Conservation (phyloP, 768 basidiomycete genomes). For the Lenzites betulinus region DNA sequence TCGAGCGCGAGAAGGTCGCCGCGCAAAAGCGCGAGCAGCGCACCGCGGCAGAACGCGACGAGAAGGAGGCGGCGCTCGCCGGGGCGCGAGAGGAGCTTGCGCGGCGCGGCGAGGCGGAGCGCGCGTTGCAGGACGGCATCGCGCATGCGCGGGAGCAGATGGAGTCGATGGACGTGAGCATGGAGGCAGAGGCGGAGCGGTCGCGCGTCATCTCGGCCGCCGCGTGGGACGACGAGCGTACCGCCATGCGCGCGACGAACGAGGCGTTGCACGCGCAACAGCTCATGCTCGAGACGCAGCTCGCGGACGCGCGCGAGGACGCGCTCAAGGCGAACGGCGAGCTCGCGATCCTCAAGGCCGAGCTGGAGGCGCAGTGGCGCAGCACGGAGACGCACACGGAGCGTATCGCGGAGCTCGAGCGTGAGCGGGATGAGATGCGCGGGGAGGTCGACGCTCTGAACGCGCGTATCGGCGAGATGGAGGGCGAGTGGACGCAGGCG, state of each 20-base stretch:
- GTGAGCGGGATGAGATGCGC: constrained; percentile 33
- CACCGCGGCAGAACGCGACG: constrained; percentile 46
- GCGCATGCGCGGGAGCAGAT: constrained; percentile 60
- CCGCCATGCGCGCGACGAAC: constrained; percentile 44
- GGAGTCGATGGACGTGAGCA: constrained; percentile 45
- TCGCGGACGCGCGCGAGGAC: constrained; percentile 40
- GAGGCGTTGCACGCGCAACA: constrained; percentile 49
- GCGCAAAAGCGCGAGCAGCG: constrained; percentile 34
- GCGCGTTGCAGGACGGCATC: constrained; percentile 55
- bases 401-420: constrained; percentile 41
- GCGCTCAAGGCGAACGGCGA: constrained; percentile 33
- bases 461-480: constrained; percentile 46
- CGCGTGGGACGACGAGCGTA: constrained; percentile 54
- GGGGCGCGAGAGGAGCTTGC: constrained; percentile 47
- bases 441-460: constrained; percentile 39
- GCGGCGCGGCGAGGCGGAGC: constrained; percentile 54
- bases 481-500: constrained; percentile 55
- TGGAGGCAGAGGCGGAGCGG: constrained; percentile 40
- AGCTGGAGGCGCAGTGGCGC: constrained; percentile 74
- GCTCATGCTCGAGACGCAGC: constrained; percentile 42
- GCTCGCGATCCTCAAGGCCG: constrained; percentile 49
- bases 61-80: constrained; percentile 45
- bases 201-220: constrained; percentile 38
- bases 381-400: constrained; percentile 60
- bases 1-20: constrained; percentile 67